phyloP scores from a whole-genome alignment of 345 rosid genomes.

The Eucalyptus tenuipes region DNA sequence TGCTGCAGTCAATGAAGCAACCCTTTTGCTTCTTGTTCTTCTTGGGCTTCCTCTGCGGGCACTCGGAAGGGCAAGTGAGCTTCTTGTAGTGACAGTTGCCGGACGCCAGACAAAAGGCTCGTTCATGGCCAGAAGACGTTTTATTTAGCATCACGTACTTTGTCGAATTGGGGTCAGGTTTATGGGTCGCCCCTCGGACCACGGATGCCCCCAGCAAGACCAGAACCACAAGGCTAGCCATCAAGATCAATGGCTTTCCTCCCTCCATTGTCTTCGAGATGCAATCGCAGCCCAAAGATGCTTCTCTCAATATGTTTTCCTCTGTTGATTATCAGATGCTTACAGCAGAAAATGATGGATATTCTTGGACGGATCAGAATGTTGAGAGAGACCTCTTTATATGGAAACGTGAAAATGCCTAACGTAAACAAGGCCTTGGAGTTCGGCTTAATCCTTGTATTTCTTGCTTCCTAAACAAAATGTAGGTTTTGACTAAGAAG shows the following conservation, averaged over 20 bases:
- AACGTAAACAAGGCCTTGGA: slow-evolving; percentile 1
- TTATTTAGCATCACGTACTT: slow-evolving; percentile 16
- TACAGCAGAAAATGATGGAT: neutral
- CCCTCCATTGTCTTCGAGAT: neutral
- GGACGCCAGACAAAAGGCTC: slow-evolving; percentile 14
- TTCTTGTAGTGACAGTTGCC: slow-evolving; percentile 24
- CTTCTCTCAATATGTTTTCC: neutral
- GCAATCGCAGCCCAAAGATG: neutral
- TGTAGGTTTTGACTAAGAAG: neutral
- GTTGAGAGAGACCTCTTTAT: neutral
- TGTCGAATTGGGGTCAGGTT: slow-evolving; percentile 3
- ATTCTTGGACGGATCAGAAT: neutral
- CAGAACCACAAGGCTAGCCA: slow-evolving; percentile 18
- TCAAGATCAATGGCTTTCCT: neutral
- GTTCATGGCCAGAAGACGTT: slow-evolving; percentile 31
- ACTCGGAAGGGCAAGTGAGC: slow-evolving; percentile 56
- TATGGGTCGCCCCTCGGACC: neutral
- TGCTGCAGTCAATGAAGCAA: slow-evolving; percentile 59
- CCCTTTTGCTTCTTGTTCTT: slow-evolving; percentile 52
- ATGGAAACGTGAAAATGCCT: neutral
- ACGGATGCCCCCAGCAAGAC: slow-evolving; percentile 10
- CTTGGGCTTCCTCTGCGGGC: slow-evolving; percentile 56
- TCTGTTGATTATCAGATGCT: neutral
- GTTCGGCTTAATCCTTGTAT: slow-evolving; percentile 16
- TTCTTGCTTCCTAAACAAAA: neutral